These are phyloP conservation scores for Rhizopus stolonifer DNA, from an alignment of 371 early-diverging fungal species.

Conservation along the genomic window DNA sequence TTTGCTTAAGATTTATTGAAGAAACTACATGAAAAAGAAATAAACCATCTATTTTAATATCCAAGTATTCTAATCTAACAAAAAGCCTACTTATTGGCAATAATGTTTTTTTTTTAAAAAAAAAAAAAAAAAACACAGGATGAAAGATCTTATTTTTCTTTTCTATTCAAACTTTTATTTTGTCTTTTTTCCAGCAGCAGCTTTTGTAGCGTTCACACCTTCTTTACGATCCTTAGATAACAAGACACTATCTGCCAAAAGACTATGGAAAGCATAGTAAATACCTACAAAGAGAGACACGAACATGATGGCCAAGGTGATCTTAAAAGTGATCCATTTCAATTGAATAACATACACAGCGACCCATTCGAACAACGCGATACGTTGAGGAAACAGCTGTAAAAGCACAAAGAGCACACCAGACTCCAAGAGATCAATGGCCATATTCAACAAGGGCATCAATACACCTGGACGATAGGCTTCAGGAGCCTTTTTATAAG, in stretches of 20 bases:
- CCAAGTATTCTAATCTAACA: no score
- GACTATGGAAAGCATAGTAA: slow-evolving; percentile 41
- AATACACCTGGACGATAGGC: slow-evolving; percentile 39
- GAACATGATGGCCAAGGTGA: slow-evolving; percentile 24
- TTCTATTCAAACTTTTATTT: no score
- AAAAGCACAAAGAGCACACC: slow-evolving; percentile 24
- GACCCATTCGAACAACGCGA: slow-evolving; percentile 20
- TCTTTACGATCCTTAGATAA: slow-evolving; percentile 38
- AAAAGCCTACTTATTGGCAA: no score
- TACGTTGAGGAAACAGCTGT: slow-evolving; percentile 35
- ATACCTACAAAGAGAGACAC: slow-evolving; percentile 36
- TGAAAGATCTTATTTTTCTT: no score
- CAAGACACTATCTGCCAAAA: slow-evolving; percentile 44
- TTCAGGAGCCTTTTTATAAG: slow-evolving; percentile 32
- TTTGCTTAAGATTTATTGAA: slow-evolving; percentile 6
- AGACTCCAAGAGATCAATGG: slow-evolving; percentile 35
- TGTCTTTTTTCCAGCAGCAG: no score
- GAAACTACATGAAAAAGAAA: no score
- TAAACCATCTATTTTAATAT: no score
- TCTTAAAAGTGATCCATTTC: slow-evolving; percentile 39
- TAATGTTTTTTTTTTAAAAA: no score
- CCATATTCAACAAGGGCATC: slow-evolving; percentile 34
- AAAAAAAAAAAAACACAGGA: no score
- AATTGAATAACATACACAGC: slow-evolving; percentile 28
- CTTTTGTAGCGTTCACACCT: slow-evolving; percentile 10